Conservation (phyloP, 1,284 basidiomycete species). For the Ceratobasidium theobromae region DNA sequence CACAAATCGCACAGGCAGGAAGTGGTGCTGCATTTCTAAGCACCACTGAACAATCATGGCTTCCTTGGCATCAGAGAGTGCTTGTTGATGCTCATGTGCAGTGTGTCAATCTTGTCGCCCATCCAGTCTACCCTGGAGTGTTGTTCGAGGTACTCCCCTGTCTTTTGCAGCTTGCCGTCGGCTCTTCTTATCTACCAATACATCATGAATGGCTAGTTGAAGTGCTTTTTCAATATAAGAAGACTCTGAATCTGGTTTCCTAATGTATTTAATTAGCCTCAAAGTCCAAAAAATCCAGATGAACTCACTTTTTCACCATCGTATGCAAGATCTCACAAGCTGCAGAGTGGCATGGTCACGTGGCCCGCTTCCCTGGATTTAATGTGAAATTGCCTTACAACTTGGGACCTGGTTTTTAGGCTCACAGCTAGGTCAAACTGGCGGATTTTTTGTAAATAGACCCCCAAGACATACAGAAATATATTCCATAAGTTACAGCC, state of each 20-base stretch:
- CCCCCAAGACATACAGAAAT: neutral
- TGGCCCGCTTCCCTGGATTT: neutral
- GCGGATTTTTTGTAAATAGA: neutral
- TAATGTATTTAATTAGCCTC: neutral
- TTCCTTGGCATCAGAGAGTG: neutral
- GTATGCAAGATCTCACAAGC: neutral
- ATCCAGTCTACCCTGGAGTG: neutral
- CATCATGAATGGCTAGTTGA: slow-evolving; percentile 6
- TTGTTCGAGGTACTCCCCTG: neutral
- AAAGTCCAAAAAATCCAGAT: neutral
- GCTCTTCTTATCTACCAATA: neutral
- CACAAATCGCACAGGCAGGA: neutral
- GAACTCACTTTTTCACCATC: neutral
- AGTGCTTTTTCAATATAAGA: neutral
- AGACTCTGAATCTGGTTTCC: neutral
- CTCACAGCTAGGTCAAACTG: neutral
- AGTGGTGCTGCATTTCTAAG: neutral
- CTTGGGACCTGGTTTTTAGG: neutral
- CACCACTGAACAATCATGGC: neutral
- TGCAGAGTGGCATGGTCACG: neutral
- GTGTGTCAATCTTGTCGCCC: neutral
- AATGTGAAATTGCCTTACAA: neutral
- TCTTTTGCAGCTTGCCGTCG: neutral
- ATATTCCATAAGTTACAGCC: neutral
- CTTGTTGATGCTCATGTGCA: neutral